Conservation (phyloP, 805 yeast genomes). For the Wickerhamiella musiphila region DNA sequence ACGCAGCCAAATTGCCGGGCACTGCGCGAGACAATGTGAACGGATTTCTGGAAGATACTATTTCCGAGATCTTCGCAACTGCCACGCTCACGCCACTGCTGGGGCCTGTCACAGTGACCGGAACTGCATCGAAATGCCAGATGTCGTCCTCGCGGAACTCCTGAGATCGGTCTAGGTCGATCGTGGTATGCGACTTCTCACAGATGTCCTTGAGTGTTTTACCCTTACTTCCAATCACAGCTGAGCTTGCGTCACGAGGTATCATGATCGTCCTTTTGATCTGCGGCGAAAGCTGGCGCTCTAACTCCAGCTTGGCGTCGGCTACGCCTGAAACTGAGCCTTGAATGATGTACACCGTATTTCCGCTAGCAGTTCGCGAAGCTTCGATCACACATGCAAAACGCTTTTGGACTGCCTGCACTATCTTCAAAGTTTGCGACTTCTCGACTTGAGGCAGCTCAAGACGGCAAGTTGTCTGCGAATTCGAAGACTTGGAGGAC, state of each 20-base stretch:
- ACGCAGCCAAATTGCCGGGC: constrained; percentile 17
- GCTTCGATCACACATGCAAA: too few species aligned
- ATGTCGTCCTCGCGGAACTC: neutral
- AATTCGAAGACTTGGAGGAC: too few species aligned
- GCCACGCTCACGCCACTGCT: constrained; percentile 68
- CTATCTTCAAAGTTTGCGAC: too few species aligned
- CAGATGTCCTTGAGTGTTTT: constrained; percentile 5
- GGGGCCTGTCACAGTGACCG: constrained; percentile 64
- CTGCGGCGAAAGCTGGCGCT: constrained; percentile 8
- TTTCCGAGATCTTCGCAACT: constrained; percentile 44
- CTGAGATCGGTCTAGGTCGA: constrained; percentile 5
- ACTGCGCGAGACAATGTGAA: constrained; percentile 17
- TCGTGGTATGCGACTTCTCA: constrained; percentile 3
- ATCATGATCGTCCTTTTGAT: constrained; percentile 3
- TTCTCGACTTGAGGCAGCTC: too few species aligned
- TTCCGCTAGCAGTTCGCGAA: neutral
- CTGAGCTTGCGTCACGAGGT: constrained; percentile 10
- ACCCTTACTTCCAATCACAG: constrained; percentile 13
- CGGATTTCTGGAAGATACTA: constrained; percentile 54
- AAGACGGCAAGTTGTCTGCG: too few species aligned
- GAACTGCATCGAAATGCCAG: constrained; percentile 25
- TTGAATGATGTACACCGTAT: neutral
- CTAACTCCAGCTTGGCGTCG: constrained; percentile 1
- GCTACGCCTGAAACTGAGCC: neutral
- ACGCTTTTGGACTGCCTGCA: too few species aligned